Evolutionary conservation across 2,329 filamentous ascomycete genomes (phyloP), one percentile per base, ranked within the genome.

Genomic region (Trichoderma atrobrunneum): DNA sequence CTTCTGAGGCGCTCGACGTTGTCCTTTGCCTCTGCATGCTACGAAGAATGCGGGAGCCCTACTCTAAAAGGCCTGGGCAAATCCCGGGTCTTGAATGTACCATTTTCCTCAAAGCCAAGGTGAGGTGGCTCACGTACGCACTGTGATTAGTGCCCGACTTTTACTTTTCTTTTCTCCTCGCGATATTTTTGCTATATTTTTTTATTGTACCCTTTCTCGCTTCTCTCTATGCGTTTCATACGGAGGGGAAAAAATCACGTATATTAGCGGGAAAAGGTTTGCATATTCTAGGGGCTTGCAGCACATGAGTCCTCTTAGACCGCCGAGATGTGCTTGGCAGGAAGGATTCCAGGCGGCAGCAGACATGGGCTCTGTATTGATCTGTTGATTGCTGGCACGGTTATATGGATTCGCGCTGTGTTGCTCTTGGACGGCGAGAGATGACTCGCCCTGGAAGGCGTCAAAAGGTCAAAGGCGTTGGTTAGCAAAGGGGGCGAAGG

Each of bases 401-500:
- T 59, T 54, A 16, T 32, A 43, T 24, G 48, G 16, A 39, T 54
- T 54, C 63, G 30, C 32, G 51, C 39, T 39, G 34, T 28, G 26
- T 62, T 56, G 21, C 39, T 36, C 56, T 60, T 39, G 36, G 21
- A 54, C 24, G 36, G 30, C 34, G 54, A 28, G 43, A 60, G 48
- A 63, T 32, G 70, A 64, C n/a, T 34, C 24, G 39, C 32, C 24
- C 28, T 51, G 71, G 57, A 72, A 57, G 71, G 71, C 71, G 71
- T 72, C 65, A 39, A 36, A 36, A 72, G 71, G 71, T 72, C 65
- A 39, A 39, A 72, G 71, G 71, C 71, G 71, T 69, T 69, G 71
- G 54, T 36, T 60, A 60, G 62, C 43, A 51, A 36, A 65, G 32
- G 64, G 59, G 51, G 39, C 39, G 39, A 51, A 26, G 39, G 34